Conservation (phyloP, 1,284 basidiomycete species). For the Agaricales sp. region DNA sequence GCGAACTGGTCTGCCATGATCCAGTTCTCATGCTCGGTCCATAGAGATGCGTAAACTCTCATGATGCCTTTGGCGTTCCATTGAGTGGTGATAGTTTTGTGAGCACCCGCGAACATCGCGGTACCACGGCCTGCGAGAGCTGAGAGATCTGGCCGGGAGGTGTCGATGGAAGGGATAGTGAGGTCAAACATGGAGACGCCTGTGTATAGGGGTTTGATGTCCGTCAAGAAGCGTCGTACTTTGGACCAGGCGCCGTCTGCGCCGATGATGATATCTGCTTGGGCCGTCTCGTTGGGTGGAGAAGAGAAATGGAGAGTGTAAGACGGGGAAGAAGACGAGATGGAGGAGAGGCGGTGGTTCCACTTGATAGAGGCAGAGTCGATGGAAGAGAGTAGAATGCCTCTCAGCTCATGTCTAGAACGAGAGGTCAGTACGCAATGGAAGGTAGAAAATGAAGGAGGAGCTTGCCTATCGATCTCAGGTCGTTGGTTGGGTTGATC, state of each 20-base stretch:
- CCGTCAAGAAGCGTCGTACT: constrained; percentile 25
- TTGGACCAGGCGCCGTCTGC: constrained; percentile 36
- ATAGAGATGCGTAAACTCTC: constrained; percentile 22
- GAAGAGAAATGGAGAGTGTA: background rate
- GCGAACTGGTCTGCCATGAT: constrained; percentile 9
- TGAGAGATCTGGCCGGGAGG: constrained; percentile 15
- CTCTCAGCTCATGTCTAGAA: background rate
- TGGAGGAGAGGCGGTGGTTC: background rate
- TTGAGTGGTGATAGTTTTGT: constrained; percentile 21
- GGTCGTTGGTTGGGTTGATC: constrained; percentile 3
- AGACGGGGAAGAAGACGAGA: background rate
- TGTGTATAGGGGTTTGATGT: constrained; percentile 21
- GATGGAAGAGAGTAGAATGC: constrained; percentile 2
- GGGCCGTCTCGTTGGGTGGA: constrained; percentile 9
- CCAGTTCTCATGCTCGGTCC: constrained; percentile 9
- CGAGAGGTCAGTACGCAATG: background rate
- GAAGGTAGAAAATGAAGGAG: background rate
- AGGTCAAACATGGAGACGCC: constrained; percentile 23
- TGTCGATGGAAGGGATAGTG: constrained; percentile 13
- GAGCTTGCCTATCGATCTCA: constrained; percentile 10
- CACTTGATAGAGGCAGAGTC: constrained; percentile 4
- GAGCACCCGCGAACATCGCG: constrained; percentile 17
- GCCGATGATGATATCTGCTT: constrained; percentile 27
- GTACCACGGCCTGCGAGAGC: constrained; percentile 20
- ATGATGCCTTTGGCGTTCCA: constrained; percentile 21